Conservation (phyloP, 2,329 filamentous ascomycete genomes). For the Madurella fahalii region DNA sequence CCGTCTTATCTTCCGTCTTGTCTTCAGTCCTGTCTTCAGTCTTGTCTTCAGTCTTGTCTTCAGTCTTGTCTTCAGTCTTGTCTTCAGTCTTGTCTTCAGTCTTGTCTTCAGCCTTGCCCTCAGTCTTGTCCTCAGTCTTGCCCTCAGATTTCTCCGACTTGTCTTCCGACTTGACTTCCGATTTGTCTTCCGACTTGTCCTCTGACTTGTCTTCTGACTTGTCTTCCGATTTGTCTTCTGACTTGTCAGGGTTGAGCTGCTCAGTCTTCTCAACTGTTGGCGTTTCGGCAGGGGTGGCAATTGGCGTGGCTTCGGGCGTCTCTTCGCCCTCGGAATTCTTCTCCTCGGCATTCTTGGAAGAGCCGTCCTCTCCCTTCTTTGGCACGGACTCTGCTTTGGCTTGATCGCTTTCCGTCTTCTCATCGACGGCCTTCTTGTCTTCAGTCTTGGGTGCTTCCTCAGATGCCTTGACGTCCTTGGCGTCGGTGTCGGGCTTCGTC, state of each 20-base stretch:
- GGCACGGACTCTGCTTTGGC: background rate
- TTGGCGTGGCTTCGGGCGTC: conserved; percentile 20
- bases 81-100: conserved; percentile 9
- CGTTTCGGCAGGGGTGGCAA: conserved; percentile 21
- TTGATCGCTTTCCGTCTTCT: background rate
- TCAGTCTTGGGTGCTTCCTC: background rate
- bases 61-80: conserved; percentile 14
- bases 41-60: conserved; percentile 10
- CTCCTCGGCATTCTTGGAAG: conserved; percentile 2
- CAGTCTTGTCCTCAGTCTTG: background rate
- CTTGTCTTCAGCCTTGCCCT: conserved; percentile 20
- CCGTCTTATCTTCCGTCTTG: background rate
- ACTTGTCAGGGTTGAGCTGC: conserved; percentile 4
- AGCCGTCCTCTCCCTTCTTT: background rate
- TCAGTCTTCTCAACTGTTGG: conserved; percentile 24
- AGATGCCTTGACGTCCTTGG: conserved; percentile 20
- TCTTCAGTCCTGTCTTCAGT: too few species aligned
- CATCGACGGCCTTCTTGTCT: background rate
- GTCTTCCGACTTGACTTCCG: conserved; percentile 16
- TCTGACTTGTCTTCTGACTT: conserved; percentile 20
- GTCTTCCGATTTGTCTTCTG: conserved; percentile 8
- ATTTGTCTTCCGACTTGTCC: conserved; percentile 17
- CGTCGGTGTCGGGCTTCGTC: conserved; percentile 10
- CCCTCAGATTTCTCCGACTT: too few species aligned
- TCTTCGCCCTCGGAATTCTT: conserved; percentile 18